Evolutionary conservation across 306 rosid genomes (phyloP), one percentile per base, ranked within the genome.

Genomic region (Vigna hirtella): DNA sequence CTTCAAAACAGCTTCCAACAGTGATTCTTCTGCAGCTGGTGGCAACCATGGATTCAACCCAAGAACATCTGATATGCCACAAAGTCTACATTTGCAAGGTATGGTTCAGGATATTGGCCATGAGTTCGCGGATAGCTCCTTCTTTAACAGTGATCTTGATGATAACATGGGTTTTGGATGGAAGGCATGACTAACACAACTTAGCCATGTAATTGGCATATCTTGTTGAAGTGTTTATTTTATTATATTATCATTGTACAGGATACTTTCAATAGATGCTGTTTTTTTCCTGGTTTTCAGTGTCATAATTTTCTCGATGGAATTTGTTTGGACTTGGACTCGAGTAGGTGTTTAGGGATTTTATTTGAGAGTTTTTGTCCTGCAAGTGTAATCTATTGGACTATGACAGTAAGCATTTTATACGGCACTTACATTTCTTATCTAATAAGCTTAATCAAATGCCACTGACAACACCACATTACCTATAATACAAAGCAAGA

Each of bases 111-210:
- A 93, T 83, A 88, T 93, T 20, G 85, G 85, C 83, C 83, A 74
- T 42, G 98, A 90, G 6, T 91, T 90, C 83, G 45, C 88, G 11
- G 98, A 93, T 47, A 93, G 55, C 10, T 77, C 87, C 8, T 90
- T 93, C 62, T 91, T 91, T 58, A 86, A 71, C 85, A 70, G 82
- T 74, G 93, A 86, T 72, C 89, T 90, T 20, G 98, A 91, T 59
- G 97, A 93, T 62, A 85, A 48, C 76, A 85, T 93, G 90, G 86
- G 88, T 59, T 90, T 77, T 69, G 83, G 83, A 42, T 93, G 98
- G 98, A 93, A 93, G 85, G 92, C 84, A 22, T 91, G 91, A 93
- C 85, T 74, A 85, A 89, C 92, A 62, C 82, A 87, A 82, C 74
- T 47, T 81, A 81, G 58, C 76, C 77, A 24, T 62, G 79, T 82